These are phyloP conservation scores for Cynanchum wilfordii DNA, from an alignment of 257 asterid genomes.

Conservation along the genomic window DNA sequence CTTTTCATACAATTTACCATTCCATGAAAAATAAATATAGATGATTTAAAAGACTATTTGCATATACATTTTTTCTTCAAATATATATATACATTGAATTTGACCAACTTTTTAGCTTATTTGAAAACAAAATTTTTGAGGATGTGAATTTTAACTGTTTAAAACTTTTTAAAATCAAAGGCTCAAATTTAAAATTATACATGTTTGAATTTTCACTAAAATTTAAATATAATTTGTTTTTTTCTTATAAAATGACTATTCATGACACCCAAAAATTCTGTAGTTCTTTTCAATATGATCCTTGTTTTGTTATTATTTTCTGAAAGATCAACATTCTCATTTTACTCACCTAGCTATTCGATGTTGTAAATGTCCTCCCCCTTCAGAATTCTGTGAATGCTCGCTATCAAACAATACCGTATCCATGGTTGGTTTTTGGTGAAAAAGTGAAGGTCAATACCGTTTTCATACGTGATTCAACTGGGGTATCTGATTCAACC, in stretches of 20 bases:
- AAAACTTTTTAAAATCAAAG: too few relatives aligned
- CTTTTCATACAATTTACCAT: not conserved
- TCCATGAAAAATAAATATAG: not conserved
- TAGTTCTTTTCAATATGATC: not conserved
- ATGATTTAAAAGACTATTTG: too few relatives aligned
- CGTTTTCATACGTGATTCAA: constrained; percentile 91
- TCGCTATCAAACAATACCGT: constrained; percentile 86
- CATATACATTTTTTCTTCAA: too few relatives aligned
- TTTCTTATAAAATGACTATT: too few relatives aligned
- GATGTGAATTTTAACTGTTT: too few relatives aligned
- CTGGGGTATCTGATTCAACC: constrained; percentile 96
- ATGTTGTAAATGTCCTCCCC: constrained; percentile 17
- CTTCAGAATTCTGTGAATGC: constrained; percentile 95
- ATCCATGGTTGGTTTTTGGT: constrained; percentile 96
- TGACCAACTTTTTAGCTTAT: too few relatives aligned
- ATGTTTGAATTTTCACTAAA: too few relatives aligned
- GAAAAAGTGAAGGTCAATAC: constrained; percentile 97
- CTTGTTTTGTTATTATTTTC: not conserved
- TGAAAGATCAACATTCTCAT: not conserved
- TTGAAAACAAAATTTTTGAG: too few relatives aligned
- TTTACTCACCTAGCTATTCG: constrained; percentile 6
- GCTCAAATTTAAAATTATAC: too few relatives aligned
- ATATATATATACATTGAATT: too few relatives aligned
- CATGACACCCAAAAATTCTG: not conserved
- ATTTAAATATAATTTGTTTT: too few relatives aligned